These are phyloP conservation scores for Serendipita sp. DNA, from an alignment of 768 basidiomycete genomes.

Conservation along the genomic window DNA sequence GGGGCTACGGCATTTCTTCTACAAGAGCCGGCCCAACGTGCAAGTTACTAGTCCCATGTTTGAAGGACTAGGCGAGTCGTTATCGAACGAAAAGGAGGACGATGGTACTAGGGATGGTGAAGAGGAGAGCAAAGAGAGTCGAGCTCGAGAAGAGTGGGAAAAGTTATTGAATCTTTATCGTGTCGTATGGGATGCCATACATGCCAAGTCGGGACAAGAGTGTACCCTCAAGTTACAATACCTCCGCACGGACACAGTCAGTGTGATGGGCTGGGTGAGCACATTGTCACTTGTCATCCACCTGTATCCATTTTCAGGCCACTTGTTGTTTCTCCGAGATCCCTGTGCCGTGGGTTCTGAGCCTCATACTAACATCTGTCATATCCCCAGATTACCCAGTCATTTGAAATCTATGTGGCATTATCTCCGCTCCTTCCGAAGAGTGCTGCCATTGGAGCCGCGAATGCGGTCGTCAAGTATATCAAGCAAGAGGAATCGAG, in stretches of 20 bases:
- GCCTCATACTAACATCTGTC: neutral
- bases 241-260: slow-evolving; percentile 69
- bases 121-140: neutral
- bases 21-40: slow-evolving; percentile 79
- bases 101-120: neutral
- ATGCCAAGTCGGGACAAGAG: slow-evolving; percentile 74
- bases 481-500: slow-evolving; percentile 71
- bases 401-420: slow-evolving; percentile 80
- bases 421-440: slow-evolving; percentile 76
- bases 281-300: neutral
- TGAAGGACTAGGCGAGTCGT: slow-evolving; percentile 38
- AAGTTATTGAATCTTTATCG: slow-evolving; percentile 84
- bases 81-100: slow-evolving; percentile 30
- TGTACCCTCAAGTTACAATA: slow-evolving; percentile 75
- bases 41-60: slow-evolving; percentile 78
- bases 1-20: slow-evolving; percentile 84
- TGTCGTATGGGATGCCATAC: slow-evolving; percentile 71
- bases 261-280: slow-evolving; percentile 87
- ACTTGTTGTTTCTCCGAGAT: neutral
- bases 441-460: slow-evolving; percentile 71
- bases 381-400: slow-evolving; percentile 61
- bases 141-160: neutral
- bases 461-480: slow-evolving; percentile 82
- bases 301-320: slow-evolving; percentile 7
- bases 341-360: neutral